Evolutionary conservation across 2,329 filamentous ascomycete genomes (phyloP).

Genomic region (Aspergillus pseudonomiae): DNA sequence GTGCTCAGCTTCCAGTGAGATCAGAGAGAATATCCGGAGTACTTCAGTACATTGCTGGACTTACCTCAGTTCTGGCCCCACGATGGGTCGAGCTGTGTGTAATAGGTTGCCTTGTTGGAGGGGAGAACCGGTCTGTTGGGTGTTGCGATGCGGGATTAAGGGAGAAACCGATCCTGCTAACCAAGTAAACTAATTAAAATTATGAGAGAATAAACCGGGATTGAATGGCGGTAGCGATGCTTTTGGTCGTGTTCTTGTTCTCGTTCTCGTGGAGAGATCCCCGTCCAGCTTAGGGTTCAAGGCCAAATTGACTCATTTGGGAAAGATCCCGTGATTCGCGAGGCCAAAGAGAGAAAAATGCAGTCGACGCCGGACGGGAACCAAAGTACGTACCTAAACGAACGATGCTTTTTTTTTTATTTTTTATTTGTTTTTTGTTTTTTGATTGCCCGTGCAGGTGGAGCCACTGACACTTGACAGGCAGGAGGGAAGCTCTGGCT

Average conservation of each 20-base stretch:
- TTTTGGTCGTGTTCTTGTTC: not conserved
- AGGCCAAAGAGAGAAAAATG: not conserved
- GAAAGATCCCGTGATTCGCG: not conserved
- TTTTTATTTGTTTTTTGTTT: not conserved
- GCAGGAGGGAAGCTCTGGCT: not conserved
- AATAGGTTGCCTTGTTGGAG: not conserved
- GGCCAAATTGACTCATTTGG: not conserved
- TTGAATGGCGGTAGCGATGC: not conserved
- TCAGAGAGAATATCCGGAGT: too few species aligned
- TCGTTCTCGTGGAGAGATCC: not conserved
- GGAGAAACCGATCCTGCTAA: not conserved
- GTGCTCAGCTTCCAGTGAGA: not conserved
- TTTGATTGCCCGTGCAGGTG: not conserved
- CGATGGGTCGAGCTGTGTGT: not conserved
- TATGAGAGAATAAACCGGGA: conserved; percentile 3
- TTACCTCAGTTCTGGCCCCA: not conserved
- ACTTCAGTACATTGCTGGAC: too few species aligned
- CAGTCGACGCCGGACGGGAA: not conserved
- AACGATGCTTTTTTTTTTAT: not conserved
- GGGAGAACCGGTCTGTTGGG: not conserved
- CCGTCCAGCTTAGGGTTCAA: not conserved
- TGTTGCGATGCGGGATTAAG: not conserved
- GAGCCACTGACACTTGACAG: not conserved
- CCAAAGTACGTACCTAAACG: not conserved
- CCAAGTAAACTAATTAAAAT: not conserved